A percentile compares a stretch with the other conserved stretches of the same genome.
phyloP scores from a whole-genome alignment of 2,329 filamentous ascomycete genomes.

The Paraphaeosphaeria minitans region DNA sequence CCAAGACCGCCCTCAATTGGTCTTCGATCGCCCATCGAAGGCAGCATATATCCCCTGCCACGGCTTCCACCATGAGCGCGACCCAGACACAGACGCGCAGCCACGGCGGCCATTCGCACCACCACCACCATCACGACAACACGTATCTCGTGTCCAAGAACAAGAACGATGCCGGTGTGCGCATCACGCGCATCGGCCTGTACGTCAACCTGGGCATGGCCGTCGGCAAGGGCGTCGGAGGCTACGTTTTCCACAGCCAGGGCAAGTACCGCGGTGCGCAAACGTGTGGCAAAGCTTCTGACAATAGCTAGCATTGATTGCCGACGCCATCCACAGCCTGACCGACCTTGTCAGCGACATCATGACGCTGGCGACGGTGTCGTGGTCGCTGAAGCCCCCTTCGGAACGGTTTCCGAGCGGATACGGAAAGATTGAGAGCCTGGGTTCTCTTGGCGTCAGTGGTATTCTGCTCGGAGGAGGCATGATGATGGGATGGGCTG shows the following conservation, averaged over 20 bases:
- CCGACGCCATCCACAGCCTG: slow-evolving; percentile 93
- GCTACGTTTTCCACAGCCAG: slow-evolving; percentile 94
- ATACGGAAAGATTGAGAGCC: slow-evolving; percentile 96
- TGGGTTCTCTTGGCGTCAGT: slow-evolving; percentile 92
- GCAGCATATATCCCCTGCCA: slow-evolving; percentile 34
- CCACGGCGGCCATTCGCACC: slow-evolving; percentile 54
- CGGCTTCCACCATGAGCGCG: slow-evolving; percentile 28
- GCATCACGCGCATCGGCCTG: slow-evolving; percentile 87
- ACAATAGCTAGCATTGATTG: slow-evolving; percentile 69
- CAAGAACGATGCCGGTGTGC: slow-evolving; percentile 89
- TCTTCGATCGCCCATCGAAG: slow-evolving; percentile 38
- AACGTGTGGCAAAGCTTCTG: slow-evolving; percentile 16
- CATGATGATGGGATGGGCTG: slow-evolving; percentile 82
- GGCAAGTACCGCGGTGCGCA: slow-evolving; percentile 31
- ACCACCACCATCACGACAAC: slow-evolving; percentile 83
- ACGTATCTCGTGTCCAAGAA: slow-evolving; percentile 79
- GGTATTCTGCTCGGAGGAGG: slow-evolving; percentile 88
- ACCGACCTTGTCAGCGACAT: slow-evolving; percentile 95
- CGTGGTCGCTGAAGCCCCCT: slow-evolving; percentile 86
- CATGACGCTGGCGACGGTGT: slow-evolving; percentile 90
- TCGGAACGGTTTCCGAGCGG: slow-evolving; percentile 84
- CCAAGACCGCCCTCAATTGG: slow-evolving; percentile 32
- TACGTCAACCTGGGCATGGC: slow-evolving; percentile 94
- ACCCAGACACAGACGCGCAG: slow-evolving; percentile 35
- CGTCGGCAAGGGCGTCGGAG: slow-evolving; percentile 87